phyloP scores from a whole-genome alignment of 306 rosid species.

The Amphicarpaea edgeworthii region DNA sequence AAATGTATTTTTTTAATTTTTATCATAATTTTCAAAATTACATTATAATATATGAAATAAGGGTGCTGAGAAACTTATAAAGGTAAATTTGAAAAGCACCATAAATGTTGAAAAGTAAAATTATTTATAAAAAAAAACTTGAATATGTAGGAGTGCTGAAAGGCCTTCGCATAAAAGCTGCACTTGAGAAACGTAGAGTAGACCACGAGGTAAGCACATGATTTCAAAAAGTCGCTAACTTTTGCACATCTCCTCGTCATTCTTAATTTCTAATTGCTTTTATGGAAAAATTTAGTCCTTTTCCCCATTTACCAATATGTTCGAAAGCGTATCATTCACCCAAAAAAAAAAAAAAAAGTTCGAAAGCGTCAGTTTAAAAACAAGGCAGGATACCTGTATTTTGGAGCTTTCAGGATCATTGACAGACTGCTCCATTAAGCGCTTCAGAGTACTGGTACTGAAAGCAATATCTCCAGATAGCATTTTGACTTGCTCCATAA shows the following conservation, averaged over 20 bases:
- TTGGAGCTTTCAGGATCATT: constrained; percentile 85
- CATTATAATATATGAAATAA: neutral
- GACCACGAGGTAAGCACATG: neutral
- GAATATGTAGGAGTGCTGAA: neutral
- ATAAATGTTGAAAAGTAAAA: neutral
- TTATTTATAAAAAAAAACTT: neutral
- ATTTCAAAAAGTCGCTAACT: neutral
- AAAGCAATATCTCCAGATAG: constrained; percentile 98
- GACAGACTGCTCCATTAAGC: constrained; percentile 87
- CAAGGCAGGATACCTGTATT: constrained; percentile 66
- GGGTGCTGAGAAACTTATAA: neutral
- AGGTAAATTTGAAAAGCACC: neutral
- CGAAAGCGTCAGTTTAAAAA: constrained; percentile 20
- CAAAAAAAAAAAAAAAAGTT: no score
- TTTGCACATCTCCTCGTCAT: neutral
- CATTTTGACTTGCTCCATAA: constrained; percentile 98
- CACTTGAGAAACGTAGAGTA: neutral
- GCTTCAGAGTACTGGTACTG: constrained; percentile 94
- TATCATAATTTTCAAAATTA: neutral
- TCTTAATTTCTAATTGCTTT: constrained; percentile 28
- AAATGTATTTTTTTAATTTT: neutral
- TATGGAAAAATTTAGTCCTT: constrained; percentile 21
- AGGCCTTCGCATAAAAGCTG: neutral
- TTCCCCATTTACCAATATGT: constrained; percentile 27
- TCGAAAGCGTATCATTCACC: constrained; percentile 22